phyloP scores from a whole-genome alignment of 257 asterid species.

The Marsdenia floribunda region DNA sequence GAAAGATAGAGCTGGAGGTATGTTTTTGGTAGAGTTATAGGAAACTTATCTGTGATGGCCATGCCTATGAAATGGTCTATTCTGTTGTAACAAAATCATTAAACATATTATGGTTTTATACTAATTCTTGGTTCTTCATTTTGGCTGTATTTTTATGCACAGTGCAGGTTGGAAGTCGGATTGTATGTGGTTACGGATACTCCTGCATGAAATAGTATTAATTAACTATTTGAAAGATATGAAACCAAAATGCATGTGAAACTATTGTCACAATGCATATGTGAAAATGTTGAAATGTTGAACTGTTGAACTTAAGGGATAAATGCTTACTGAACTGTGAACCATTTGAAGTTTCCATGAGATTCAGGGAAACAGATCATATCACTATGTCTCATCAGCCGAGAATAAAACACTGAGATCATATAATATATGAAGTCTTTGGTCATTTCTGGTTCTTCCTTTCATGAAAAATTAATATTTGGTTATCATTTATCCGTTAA shows the following conservation, averaged over 20 bases:
- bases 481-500: not conserved
- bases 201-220: not conserved
- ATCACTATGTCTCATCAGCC: not conserved
- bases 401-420: not conserved
- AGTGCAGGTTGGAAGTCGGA: not conserved
- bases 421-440: not conserved
- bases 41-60: not conserved
- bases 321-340: not conserved
- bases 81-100: not conserved
- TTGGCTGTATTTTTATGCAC: not conserved
- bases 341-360: not conserved
- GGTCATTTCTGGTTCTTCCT: not conserved
- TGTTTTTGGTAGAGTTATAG: conserved; percentile 21
- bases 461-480: not conserved
- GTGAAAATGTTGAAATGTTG: not conserved
- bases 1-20: conserved; percentile 88
- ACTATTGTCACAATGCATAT: not conserved
- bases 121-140: not conserved
- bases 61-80: not conserved
- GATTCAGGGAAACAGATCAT: not conserved
- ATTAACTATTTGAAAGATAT: not conserved
- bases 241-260: not conserved
- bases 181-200: not conserved
- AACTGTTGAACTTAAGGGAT: not conserved
- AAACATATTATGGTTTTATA: not conserved